Evolutionary conservation across 768 basidiomycete genomes (phyloP).

Genomic region (Chalciporus piperatus): DNA sequence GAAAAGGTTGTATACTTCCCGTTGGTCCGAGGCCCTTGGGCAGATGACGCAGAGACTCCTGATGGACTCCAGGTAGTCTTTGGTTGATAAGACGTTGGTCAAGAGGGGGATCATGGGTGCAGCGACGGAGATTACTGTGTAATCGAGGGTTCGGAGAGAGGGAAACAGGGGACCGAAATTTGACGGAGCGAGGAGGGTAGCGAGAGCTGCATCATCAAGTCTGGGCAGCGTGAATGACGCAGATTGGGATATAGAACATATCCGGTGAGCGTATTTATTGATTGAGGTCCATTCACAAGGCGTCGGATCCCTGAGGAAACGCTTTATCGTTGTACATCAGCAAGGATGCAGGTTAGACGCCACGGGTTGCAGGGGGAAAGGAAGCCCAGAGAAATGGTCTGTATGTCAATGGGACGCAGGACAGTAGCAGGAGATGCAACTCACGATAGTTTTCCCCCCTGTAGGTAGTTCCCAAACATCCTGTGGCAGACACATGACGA

Average conservation of each 20-base stretch:
- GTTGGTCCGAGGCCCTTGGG: slow-evolving; percentile 18
- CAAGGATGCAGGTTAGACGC: not conserved
- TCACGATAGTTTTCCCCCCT: slow-evolving; percentile 21
- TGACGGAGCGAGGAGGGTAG: slow-evolving; percentile 18
- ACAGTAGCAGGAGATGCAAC: not conserved
- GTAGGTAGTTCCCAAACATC: slow-evolving; percentile 23
- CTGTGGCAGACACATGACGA: slow-evolving; percentile 28
- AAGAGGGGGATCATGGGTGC: slow-evolving; percentile 20
- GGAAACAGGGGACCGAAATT: slow-evolving; percentile 24
- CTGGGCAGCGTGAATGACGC: slow-evolving; percentile 18
- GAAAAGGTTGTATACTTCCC: slow-evolving; percentile 21
- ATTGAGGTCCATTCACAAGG: slow-evolving; percentile 22
- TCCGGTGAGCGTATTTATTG: slow-evolving; percentile 24
- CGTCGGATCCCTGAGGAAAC: slow-evolving; percentile 19
- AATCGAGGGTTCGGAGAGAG: slow-evolving; percentile 25
- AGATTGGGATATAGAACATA: slow-evolving; percentile 23
- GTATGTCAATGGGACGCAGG: not conserved
- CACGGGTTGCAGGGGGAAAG: not conserved
- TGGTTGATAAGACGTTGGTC: slow-evolving; percentile 17
- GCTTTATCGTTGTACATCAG: slow-evolving; percentile 5
- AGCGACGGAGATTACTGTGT: slow-evolving; percentile 24
- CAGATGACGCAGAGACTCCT: slow-evolving; percentile 22
- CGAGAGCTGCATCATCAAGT: slow-evolving; percentile 25
- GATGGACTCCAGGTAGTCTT: slow-evolving; percentile 15
- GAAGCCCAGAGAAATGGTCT: not conserved